Evolutionary conservation across 106 monocot species (phyloP), one percentile per base, ranked within the genome.

Genomic region (Gastrodia elata): DNA sequence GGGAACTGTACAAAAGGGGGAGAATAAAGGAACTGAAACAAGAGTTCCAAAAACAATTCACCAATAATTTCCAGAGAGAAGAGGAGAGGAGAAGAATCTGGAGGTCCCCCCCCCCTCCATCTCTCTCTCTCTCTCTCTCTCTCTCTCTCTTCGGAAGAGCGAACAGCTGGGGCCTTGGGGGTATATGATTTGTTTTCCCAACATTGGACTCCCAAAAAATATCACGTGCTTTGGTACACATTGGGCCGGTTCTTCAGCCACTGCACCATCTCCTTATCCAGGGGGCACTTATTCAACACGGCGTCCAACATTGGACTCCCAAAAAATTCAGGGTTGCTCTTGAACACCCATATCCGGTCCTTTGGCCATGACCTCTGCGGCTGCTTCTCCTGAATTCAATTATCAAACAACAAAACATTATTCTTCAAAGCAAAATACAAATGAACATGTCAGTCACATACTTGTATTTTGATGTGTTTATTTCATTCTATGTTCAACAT

Each of bases 301-400:
- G 86, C 82, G 55, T 97, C 97, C 73, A 97, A 65, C 97, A 97
- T 93, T 11, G 97, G 97, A 80, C 92, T 93, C 28, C 88, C 97
- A 74, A 93, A 83, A 74, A 86, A 72, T 70, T 59, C 83, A 3
- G 86, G 86, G 38, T 59, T 49, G 49, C 73, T 77, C 61, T 85
- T 81, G 80, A 90, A 97, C 36, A 74, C 77, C 97, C 97, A 97
- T 84, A 97, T 93, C 56, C 76, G 77, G 39, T 97, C 97, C 79
- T 88, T 88, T 0, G 97, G 97, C 97, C 97, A 97, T 37, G 90
- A 87, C 57, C 88, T 84, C 73, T 97, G 90, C 24, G 97, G 86
- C 43, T 90, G 84, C 37, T 88, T 90, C 80, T 93, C 96, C 96
- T 96, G 79, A 46, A 46, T 68, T n/a, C 28, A 74, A 61, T 0